These are phyloP conservation scores for Cytospora paraplurivora DNA, from an alignment of 2,329 filamentous ascomycete species.

Conservation along the genomic window DNA sequence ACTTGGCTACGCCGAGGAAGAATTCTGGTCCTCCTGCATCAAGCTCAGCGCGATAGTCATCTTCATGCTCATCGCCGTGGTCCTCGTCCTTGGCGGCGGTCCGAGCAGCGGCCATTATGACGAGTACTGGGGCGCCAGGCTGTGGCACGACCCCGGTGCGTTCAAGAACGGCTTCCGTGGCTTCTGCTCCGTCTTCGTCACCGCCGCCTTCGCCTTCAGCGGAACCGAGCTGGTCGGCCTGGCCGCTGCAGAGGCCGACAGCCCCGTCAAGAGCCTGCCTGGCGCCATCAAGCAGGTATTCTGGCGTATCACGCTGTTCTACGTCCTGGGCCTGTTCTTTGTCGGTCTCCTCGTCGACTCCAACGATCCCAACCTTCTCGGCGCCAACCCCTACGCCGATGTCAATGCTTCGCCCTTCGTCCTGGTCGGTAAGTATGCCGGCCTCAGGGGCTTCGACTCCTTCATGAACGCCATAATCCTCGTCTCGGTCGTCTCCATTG, in stretches of 20 bases:
- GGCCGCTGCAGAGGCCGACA: slow-evolving; percentile 69
- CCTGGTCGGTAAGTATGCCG: slow-evolving; percentile 56
- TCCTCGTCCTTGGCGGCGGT: slow-evolving; percentile 62
- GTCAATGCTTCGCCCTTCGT: slow-evolving; percentile 58
- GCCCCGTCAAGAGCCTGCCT: slow-evolving; percentile 73
- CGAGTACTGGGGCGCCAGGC: slow-evolving; percentile 52
- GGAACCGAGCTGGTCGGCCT: slow-evolving; percentile 76
- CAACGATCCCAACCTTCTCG: slow-evolving; percentile 50
- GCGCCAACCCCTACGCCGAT: slow-evolving; percentile 48
- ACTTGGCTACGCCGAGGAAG: slow-evolving; percentile 59
- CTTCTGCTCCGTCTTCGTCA: slow-evolving; percentile 72
- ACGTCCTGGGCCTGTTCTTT: slow-evolving; percentile 55
- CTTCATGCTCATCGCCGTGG: slow-evolving; percentile 65
- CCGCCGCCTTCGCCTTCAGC: slow-evolving; percentile 71
- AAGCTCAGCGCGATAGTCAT: slow-evolving; percentile 61
- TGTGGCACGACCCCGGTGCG: slow-evolving; percentile 53
- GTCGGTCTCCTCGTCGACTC: slow-evolving; percentile 53
- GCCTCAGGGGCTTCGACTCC: slow-evolving; percentile 52
- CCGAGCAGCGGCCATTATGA: slow-evolving; percentile 49
- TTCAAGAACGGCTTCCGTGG: slow-evolving; percentile 77
- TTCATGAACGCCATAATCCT: slow-evolving; percentile 64
- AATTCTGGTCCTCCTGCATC: slow-evolving; percentile 59
- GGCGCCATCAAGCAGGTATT: slow-evolving; percentile 81
- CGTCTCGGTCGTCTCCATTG: slow-evolving; percentile 60
- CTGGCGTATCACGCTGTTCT: slow-evolving; percentile 60